Conservation (phyloP, 2,329 filamentous ascomycete genomes). For the Alternaria arborescens region DNA sequence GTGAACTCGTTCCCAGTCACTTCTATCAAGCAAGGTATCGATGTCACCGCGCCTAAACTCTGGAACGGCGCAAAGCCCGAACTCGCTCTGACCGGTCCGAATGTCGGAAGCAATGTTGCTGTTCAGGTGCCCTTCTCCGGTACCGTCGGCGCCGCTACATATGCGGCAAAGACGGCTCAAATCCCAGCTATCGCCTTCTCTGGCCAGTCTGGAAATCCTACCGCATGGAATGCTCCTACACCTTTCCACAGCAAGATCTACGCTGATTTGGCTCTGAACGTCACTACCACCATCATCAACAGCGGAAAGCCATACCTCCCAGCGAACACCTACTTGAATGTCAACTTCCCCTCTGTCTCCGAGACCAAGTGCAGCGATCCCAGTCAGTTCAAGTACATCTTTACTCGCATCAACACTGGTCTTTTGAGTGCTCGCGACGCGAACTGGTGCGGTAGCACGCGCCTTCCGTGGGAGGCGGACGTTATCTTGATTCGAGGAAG, state of each 20-base stretch:
- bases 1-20: conserved; percentile 75
- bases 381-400: conserved; percentile 68
- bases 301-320: conserved; percentile 71
- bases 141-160: conserved; percentile 71
- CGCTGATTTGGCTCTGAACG: conserved; percentile 66
- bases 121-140: conserved; percentile 67
- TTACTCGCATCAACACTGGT: conserved; percentile 66
- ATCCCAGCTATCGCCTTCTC: conserved; percentile 76
- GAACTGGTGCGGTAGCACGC: conserved; percentile 62
- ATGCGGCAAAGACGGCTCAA: conserved; percentile 62
- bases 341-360: conserved; percentile 69
- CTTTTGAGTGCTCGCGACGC: conserved; percentile 59
- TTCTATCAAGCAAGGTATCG: conserved; percentile 69
- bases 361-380: conserved; percentile 60
- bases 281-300: conserved; percentile 65
- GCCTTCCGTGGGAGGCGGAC: conserved; percentile 67
- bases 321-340: conserved; percentile 68
- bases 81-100: conserved; percentile 71
- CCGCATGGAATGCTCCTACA: conserved; percentile 62
- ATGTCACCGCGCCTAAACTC: conserved; percentile 62
- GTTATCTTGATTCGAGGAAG: conserved; percentile 59
- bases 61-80: conserved; percentile 65
- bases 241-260: conserved; percentile 68
- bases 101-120: conserved; percentile 68
- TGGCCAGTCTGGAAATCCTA: conserved; percentile 60